These are phyloP conservation scores for Cucurbita ficifolia DNA, from an alignment of 306 rosid species.

Conservation along the genomic window DNA sequence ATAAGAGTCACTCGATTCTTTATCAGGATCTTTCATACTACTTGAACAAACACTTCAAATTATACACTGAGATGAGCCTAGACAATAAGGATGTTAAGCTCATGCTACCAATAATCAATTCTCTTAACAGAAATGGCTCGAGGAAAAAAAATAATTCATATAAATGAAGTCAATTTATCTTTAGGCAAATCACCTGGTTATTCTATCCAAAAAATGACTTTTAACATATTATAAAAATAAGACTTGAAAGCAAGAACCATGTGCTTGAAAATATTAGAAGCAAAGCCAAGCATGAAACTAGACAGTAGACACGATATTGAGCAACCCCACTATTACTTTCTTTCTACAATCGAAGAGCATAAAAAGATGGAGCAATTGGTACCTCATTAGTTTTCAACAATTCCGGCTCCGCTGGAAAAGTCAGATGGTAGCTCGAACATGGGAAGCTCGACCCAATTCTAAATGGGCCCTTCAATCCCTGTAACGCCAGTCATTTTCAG, in stretches of 20 bases:
- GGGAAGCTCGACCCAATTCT: neutral
- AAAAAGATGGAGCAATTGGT: neutral
- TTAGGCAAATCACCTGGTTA: neutral
- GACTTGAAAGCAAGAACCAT: constrained; percentile 12
- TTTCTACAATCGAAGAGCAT: neutral
- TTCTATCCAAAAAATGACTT: neutral
- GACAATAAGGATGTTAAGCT: neutral
- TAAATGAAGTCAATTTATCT: neutral
- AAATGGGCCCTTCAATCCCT: constrained; percentile 5
- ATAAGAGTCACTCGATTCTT: neutral
- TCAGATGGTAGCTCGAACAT: constrained; percentile 6
- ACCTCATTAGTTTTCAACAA: neutral
- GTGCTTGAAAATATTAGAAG: constrained; percentile 20
- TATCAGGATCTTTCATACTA: neutral
- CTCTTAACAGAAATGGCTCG: neutral
- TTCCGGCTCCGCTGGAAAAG: neutral
- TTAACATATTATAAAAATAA: neutral
- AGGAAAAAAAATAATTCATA: neutral
- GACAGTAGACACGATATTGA: neutral
- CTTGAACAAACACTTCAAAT: neutral
- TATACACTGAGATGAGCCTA: neutral
- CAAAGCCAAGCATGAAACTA: constrained; percentile 3
- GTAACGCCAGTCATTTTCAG: constrained; percentile 15
- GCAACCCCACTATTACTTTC: constrained; percentile 9
- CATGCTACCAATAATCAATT: neutral